Percentiles rank a stretch among this genome's conserved stretches.
phyloP scores from a whole-genome alignment of 345 rosid genomes.

The rapeseed (Brassica napus) region Da-Ae NC_063447.1:4002501-4003000 shows the following conservation, averaged over 20 bases:
- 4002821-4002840: constrained; percentile 44
- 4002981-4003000: constrained; percentile 51
- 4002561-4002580: constrained; percentile 18
- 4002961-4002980: constrained; percentile 59
- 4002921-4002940: constrained; percentile 88
- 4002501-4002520: constrained; percentile 43
- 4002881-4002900: constrained; percentile 71
- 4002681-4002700: constrained; percentile 39
- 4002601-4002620: constrained; percentile 30
- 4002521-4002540: constrained; percentile 43
- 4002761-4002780: constrained; percentile 41
- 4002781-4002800: constrained; percentile 40
- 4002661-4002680: constrained; percentile 36
- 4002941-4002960: constrained; percentile 79
- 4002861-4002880: constrained; percentile 86
- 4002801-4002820: constrained; percentile 43
- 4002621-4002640: constrained; percentile 38
- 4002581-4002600: constrained; percentile 26
- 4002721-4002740: constrained; percentile 32
- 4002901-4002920: constrained; percentile 93
- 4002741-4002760: constrained; percentile 36
- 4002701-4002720: constrained; percentile 33
- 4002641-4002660: constrained; percentile 48
- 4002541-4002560: constrained; percentile 32
- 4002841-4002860: constrained; percentile 60